Percentiles rank a stretch among this genome's conserved stretches.
These are phyloP conservation scores for Lodderomyces elongisporus DNA, from an alignment of 1,139 yeast species.

Conservation along the genomic window DNA sequence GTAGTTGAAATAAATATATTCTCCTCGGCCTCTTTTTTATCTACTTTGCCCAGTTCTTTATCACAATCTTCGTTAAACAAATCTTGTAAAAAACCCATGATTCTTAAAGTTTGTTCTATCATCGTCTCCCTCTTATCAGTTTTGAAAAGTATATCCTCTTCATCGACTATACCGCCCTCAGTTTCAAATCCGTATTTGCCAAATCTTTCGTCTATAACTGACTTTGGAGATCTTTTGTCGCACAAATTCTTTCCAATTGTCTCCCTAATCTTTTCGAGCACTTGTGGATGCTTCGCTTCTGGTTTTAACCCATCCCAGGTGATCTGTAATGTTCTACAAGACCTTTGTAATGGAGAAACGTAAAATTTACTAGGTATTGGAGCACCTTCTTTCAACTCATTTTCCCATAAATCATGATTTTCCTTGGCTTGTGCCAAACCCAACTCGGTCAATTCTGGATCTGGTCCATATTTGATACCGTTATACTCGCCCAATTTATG, in stretches of 20 bases:
- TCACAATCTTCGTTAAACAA: slow-evolving; percentile 40
- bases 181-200: slow-evolving; percentile 36
- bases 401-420: slow-evolving; percentile 42
- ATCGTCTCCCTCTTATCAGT: slow-evolving; percentile 29
- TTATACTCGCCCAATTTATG: slow-evolving; percentile 51
- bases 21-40: slow-evolving; percentile 18
- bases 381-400: slow-evolving; percentile 45
- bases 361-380: slow-evolving; percentile 55
- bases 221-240: slow-evolving; percentile 49
- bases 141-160: slow-evolving; percentile 42
- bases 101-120: slow-evolving; percentile 47
- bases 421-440: slow-evolving; percentile 49
- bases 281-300: slow-evolving; percentile 22
- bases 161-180: slow-evolving; percentile 41
- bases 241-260: slow-evolving; percentile 66
- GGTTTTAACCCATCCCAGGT: slow-evolving; percentile 47
- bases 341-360: slow-evolving; percentile 65
- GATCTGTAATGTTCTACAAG: slow-evolving; percentile 51
- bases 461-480: slow-evolving; percentile 59
- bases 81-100: slow-evolving; percentile 44
- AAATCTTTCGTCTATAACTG: slow-evolving; percentile 20
- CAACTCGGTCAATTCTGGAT: slow-evolving; percentile 55
- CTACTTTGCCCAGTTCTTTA: slow-evolving; percentile 23
- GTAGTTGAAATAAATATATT: slow-evolving; percentile 46
- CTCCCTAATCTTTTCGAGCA: slow-evolving; percentile 59